Conservation (phyloP, 129 eudicot genomes). For the Helichrysum umbraculigerum region DNA sequence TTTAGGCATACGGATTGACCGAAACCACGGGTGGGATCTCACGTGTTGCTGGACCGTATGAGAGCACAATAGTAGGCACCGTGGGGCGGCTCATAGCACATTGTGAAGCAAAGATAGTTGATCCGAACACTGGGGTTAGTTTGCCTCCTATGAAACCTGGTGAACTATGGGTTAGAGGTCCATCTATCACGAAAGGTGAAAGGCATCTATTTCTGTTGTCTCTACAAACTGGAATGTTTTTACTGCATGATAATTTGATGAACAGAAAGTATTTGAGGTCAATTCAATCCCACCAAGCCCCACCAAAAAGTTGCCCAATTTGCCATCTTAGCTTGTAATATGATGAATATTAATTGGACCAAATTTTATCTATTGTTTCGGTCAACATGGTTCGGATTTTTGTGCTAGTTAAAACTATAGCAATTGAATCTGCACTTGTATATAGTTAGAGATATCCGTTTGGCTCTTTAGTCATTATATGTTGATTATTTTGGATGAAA, state of each 20-base stretch:
- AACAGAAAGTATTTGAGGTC: neutral
- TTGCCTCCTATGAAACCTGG: slow-evolving; percentile 63
- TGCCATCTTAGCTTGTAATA: neutral
- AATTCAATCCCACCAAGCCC: neutral
- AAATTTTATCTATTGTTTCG: neutral
- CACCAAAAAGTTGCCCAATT: neutral
- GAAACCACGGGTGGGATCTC: slow-evolving; percentile 55
- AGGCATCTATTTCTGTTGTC: neutral
- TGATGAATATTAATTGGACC: neutral
- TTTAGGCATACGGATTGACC: slow-evolving; percentile 64
- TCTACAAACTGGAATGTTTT: neutral
- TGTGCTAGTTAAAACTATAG: neutral
- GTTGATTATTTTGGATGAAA: neutral
- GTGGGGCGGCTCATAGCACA: slow-evolving; percentile 46
- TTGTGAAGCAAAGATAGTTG: slow-evolving; percentile 62
- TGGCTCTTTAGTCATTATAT: no score
- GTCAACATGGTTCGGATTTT: neutral
- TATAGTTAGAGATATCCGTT: no score
- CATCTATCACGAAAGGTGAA: slow-evolving; percentile 65
- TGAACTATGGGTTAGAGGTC: slow-evolving; percentile 74
- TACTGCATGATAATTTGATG: neutral
- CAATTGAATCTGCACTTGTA: neutral
- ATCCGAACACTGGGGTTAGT: slow-evolving; percentile 43
- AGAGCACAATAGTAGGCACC: slow-evolving; percentile 39
- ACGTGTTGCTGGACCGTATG: slow-evolving; percentile 37